phyloP scores from a whole-genome alignment of 2,329 filamentous ascomycete genomes.

The Stylonectria norvegica region DNA sequence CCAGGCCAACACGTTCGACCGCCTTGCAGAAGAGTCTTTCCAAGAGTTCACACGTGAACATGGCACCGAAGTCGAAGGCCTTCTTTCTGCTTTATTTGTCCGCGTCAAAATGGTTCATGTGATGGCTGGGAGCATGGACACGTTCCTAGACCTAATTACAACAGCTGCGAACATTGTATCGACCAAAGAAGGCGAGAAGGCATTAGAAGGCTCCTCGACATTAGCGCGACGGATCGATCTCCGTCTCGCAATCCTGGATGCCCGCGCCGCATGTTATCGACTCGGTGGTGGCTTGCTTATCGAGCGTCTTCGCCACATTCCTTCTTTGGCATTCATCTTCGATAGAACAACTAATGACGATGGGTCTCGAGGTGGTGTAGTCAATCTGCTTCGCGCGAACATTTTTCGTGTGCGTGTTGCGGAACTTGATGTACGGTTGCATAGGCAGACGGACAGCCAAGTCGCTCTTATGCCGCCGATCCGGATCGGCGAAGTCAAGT shows the following conservation, averaged over 20 bases:
- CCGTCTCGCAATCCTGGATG: conserved; percentile 13
- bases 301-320: conserved; percentile 1
- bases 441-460: conserved; percentile 5
- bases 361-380: conserved; percentile 1
- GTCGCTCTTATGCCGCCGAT: conserved; percentile 7
- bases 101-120: conserved; percentile 14
- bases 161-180: conserved; percentile 8
- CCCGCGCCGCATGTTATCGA: conserved; percentile 9
- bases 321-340: conserved; percentile 10
- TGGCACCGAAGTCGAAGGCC: conserved; percentile 5
- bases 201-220: neutral
- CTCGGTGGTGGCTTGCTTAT: conserved; percentile 10
- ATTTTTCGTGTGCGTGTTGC: conserved; percentile 11
- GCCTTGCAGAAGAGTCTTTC: conserved; percentile 9
- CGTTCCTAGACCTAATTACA: conserved; percentile 9
- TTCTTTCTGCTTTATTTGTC: conserved; percentile 14
- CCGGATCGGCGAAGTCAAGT: conserved; percentile 7
- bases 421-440: conserved; percentile 7
- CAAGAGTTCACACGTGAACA: conserved; percentile 3
- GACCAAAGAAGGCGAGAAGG: conserved; percentile 2
- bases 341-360: neutral
- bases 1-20: conserved; percentile 5
- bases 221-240: conserved; percentile 10
- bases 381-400: conserved; percentile 11
- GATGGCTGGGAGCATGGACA: conserved; percentile 8